Base-by-base conservation (phyloP, 2,329 filamentous ascomycete genomes). In the Ophiostoma sp. region DNA sequence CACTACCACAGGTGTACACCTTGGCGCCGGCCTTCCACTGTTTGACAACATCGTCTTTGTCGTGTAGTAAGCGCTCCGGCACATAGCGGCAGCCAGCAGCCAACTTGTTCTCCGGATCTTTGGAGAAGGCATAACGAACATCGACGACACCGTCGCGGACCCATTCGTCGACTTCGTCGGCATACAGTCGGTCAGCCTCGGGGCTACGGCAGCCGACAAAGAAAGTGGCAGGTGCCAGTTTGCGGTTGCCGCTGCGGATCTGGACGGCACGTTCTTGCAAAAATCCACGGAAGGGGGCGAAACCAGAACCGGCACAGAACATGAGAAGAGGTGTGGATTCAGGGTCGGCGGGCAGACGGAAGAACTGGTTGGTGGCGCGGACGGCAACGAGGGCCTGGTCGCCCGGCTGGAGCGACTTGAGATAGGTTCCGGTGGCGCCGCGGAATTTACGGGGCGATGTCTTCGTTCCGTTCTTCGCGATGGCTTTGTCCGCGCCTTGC, bases 261-360 rank as follows among this genome's bases (percentile, higher is more conserved):
- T 87, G 83, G 63, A 82, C 82, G 0, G 87, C 88, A 0, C 90
- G 87, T 76, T 91, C 88, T 79, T 90, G 87, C 12, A 90, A 75
- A 78, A 91, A 91, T 1, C 86, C 89, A 0, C 87, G 85, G 84
- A 91, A 90, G 0, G 89, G 89, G 0, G 89, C 88, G 1, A 91
- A 80, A 0, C 89, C 89, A 0, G 87, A 85, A 3, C 86, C 87
- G 0, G 86, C 86, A 11, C 80, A 84, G 45, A 88, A 79, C 80
- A 85, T 84, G 78, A 89, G 83, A 48, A 89, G 77, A 1, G 87
- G 87, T 0, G 82, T 85, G 39, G 78, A 82, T 68, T 83, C 83
- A 0, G 82, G 79, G 73, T 85, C 82, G 9, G 80, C 77, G 1
- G 87, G 86, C 0, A 88, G 83, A 74, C 84, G 84, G 81, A 88